Conservation (phyloP, 768 basidiomycete species). For the Polyporus arcularius region DNA sequence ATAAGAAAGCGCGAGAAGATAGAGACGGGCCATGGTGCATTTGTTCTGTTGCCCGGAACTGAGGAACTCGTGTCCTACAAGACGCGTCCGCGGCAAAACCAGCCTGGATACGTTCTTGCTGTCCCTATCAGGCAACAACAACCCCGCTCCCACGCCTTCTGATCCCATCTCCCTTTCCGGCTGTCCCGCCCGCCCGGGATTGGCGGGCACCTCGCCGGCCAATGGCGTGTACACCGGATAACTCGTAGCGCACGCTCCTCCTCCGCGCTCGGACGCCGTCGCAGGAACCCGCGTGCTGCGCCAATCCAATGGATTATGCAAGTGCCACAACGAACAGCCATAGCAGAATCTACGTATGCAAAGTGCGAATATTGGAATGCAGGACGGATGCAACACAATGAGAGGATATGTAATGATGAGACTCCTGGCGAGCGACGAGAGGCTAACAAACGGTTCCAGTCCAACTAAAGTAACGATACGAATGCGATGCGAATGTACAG, state of each 20-base stretch:
- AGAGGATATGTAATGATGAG: slow-evolving; percentile 2
- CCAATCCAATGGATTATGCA: not conserved
- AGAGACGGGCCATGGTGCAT: not conserved
- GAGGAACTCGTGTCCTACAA: not conserved
- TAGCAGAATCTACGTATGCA: not conserved
- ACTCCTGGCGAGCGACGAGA: not conserved
- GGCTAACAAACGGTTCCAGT: not conserved
- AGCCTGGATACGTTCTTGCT: slow-evolving; percentile 15
- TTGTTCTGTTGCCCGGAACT: not conserved
- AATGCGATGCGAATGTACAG: slow-evolving; percentile 4
- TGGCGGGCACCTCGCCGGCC: not conserved
- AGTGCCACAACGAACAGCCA: not conserved
- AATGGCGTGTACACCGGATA: not conserved
- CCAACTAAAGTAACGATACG: slow-evolving; percentile 7
- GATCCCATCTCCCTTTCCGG: slow-evolving; percentile 10
- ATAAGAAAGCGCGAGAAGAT: slow-evolving; percentile 4
- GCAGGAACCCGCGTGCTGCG: no score
- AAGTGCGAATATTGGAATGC: not conserved
- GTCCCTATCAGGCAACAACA: slow-evolving; percentile 3
- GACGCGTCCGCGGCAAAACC: slow-evolving; percentile 7
- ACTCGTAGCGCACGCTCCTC: not conserved
- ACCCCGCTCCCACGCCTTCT: slow-evolving; percentile 9
- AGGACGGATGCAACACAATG: not conserved
- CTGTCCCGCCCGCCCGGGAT: not conserved
- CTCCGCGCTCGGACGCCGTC: not conserved